These are phyloP conservation scores for Termitomyces sp. DNA, from an alignment of 768 basidiomycete genomes.

Conservation along the genomic window DNA sequence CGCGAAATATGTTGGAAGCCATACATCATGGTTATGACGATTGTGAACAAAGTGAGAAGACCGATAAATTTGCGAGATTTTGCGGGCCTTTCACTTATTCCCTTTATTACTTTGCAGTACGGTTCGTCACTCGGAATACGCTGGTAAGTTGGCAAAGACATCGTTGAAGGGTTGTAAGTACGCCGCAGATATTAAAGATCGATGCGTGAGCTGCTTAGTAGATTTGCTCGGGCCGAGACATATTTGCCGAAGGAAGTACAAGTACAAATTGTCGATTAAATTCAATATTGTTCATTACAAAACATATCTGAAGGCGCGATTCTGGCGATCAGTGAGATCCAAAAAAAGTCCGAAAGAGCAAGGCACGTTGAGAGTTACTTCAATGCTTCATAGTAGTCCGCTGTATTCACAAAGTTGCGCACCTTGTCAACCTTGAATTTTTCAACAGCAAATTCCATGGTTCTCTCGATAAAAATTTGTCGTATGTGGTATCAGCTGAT, in stretches of 20 bases:
- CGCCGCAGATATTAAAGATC: no score
- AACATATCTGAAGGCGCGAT: conserved; percentile 70
- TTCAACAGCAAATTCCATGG: conserved; percentile 43
- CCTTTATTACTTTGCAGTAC: not conserved
- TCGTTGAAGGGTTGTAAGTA: not conserved
- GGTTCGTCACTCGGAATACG: not conserved
- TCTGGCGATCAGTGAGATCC: conserved; percentile 70
- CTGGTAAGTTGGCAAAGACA: conserved; percentile 11
- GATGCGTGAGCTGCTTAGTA: not conserved
- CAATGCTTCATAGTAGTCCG: no score
- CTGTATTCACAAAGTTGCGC: no score
- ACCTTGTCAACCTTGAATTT: conserved; percentile 47
- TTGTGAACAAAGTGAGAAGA: conserved; percentile 38
- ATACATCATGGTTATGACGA: conserved; percentile 7
- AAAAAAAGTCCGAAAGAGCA: conserved; percentile 29
- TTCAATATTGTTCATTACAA: conserved; percentile 40
- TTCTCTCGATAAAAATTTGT: conserved; percentile 58
- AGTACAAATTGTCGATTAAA: no score
- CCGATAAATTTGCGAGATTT: conserved; percentile 25
- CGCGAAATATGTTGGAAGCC: conserved; percentile 4
- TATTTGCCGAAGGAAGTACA: no score
- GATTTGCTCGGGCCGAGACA: no score
- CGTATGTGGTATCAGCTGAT: conserved; percentile 44
- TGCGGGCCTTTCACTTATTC: not conserved
- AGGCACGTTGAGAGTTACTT: no score